Conservation (phyloP, 805 yeast genomes). For the Zygosaccharomyces bisporus region DNA sequence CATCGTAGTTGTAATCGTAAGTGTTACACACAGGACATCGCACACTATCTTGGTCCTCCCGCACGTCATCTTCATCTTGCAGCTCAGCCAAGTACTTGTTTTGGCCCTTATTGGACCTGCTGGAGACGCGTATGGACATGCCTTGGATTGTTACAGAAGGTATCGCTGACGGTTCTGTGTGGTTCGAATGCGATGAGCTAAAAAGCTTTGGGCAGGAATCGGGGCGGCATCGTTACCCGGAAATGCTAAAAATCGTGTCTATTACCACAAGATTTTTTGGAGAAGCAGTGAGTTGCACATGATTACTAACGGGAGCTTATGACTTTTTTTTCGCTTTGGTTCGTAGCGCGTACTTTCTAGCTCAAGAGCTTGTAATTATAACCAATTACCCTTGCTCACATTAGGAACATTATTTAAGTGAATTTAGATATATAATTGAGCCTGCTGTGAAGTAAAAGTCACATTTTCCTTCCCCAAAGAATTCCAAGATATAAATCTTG, state of each 20-base stretch:
- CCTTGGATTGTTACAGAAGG: not conserved
- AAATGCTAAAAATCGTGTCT: not conserved
- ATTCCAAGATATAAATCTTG: too few relatives aligned
- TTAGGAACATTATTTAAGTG: too few relatives aligned
- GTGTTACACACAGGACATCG: conserved; percentile 62
- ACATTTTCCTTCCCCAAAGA: too few relatives aligned
- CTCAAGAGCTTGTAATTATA: too few relatives aligned
- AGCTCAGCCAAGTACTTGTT: conserved; percentile 33
- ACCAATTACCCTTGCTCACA: too few relatives aligned
- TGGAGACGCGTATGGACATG: conserved; percentile 40
- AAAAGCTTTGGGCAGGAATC: not conserved
- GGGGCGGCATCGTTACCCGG: not conserved
- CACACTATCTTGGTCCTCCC: conserved; percentile 41
- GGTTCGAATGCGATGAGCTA: not conserved
- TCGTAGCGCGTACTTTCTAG: too few relatives aligned
- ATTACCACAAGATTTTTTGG: not conserved
- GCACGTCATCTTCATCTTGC: conserved; percentile 31
- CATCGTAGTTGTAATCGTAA: conserved; percentile 54
- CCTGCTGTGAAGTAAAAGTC: too few relatives aligned
- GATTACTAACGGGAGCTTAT: too few relatives aligned
- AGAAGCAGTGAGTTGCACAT: not conserved
- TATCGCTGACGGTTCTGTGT: not conserved
- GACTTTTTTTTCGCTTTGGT: too few relatives aligned
- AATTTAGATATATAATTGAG: too few relatives aligned
- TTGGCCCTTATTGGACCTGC: conserved; percentile 43